Evolutionary conservation across 148 eudicot species (phyloP).

Genomic region (Talinum fruticosum): DNA sequence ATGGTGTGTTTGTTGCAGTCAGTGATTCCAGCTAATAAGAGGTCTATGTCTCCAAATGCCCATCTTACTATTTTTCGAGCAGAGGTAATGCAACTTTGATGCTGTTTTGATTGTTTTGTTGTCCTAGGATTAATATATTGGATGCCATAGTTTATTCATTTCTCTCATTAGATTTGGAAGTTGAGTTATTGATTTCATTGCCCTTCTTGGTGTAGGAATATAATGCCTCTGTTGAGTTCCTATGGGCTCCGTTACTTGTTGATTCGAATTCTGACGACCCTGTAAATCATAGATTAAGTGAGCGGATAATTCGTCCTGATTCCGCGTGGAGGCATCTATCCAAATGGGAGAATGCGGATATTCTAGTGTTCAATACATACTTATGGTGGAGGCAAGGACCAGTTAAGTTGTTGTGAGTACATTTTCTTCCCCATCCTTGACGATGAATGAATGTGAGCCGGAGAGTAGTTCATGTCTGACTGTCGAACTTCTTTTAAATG

Average conservation of each 20-base stretch:
- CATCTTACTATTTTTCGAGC: conserved; percentile 84
- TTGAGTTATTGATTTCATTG: conserved; percentile 7
- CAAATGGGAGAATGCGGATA: conserved; percentile 76
- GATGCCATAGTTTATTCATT: not conserved
- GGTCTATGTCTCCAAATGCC: conserved; percentile 87
- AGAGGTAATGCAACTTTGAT: conserved; percentile 45
- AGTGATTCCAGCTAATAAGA: conserved; percentile 65
- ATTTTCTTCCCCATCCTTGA: not conserved
- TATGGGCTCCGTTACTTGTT: conserved; percentile 90
- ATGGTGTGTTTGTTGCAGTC: conserved; percentile 89
- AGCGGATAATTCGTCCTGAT: conserved; percentile 78
- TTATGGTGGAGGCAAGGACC: conserved; percentile 97
- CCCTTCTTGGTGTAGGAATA: conserved; percentile 52
- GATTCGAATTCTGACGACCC: conserved; percentile 91
- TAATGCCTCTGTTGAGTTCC: conserved; percentile 84
- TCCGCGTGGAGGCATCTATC: conserved; percentile 70
- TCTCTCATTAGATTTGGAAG: not conserved
- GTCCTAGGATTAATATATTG: not conserved
- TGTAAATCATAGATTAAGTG: conserved; percentile 76
- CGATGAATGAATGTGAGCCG: conserved; percentile 1
- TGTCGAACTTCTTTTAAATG: conserved; percentile 8
- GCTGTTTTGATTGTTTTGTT: not conserved
- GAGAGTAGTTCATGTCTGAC: not conserved
- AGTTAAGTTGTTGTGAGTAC: conserved; percentile 76
- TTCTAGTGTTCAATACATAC: conserved; percentile 77